phyloP scores from a whole-genome alignment of 2,329 filamentous ascomycete species.

The Ceratocystis eucalypticola region DNA sequence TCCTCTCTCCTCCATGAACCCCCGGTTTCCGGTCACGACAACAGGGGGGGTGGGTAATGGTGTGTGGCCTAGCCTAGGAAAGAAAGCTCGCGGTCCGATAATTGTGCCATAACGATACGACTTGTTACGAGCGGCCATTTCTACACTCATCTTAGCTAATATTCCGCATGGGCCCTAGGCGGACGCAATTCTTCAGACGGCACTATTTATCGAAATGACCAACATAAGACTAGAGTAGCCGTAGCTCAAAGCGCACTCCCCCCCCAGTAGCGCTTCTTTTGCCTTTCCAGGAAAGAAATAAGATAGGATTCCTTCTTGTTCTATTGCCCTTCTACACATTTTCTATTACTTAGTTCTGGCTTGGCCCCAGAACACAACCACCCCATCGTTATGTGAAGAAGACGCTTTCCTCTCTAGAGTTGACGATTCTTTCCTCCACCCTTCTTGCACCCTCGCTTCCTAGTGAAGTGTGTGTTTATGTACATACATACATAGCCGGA shows the following conservation, averaged over 20 bases:
- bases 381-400: not conserved
- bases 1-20: not conserved
- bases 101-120: not conserved
- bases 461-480: not conserved
- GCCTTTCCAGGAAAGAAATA: not conserved
- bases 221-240: not conserved
- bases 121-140: not conserved
- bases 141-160: not conserved
- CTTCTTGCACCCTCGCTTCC: not conserved
- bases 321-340: not conserved
- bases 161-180: not conserved
- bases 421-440: not conserved
- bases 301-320: not conserved
- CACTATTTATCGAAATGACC: not conserved
- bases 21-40: not conserved
- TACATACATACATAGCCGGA: not conserved
- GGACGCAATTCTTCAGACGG: not conserved
- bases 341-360: not conserved
- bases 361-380: not conserved
- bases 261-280: not conserved
- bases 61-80: not conserved
- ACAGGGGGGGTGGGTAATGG: not conserved
- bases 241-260: not conserved
- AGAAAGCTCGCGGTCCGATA: not conserved
- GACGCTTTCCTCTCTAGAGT: not conserved